A percentile compares a stretch with the other conserved stretches of the same genome.
Evolutionary conservation across 2,329 filamentous ascomycete species (phyloP).

Genomic region (Hypoxylon sp.): DNA sequence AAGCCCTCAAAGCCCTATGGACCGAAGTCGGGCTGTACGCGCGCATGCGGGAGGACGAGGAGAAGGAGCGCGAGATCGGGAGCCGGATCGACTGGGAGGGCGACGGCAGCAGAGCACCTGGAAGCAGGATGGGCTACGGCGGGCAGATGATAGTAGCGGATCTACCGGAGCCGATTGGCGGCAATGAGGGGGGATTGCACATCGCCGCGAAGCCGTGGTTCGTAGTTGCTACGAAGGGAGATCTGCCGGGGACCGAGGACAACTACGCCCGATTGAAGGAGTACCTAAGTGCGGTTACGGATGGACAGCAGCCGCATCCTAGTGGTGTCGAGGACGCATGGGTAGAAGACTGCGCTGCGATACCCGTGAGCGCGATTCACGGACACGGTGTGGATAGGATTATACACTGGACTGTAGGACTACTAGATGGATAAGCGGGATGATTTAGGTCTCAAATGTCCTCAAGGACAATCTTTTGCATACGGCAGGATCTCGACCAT

Average conservation of each 20-base stretch:
- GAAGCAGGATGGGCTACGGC: slow-evolving; percentile 34
- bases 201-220: slow-evolving; percentile 98
- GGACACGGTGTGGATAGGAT: slow-evolving; percentile 86
- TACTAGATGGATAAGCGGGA: slow-evolving; percentile 67
- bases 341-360: slow-evolving; percentile 74
- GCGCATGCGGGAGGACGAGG: slow-evolving; percentile 80
- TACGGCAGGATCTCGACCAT: slow-evolving; percentile 9
- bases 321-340: slow-evolving; percentile 73
- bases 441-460: slow-evolving; percentile 8
- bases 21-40: slow-evolving; percentile 90
- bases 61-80: slow-evolving; percentile 75
- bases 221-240: slow-evolving; percentile 93
- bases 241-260: slow-evolving; percentile 81
- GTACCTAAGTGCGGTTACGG: slow-evolving; percentile 78
- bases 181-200: slow-evolving; percentile 65
- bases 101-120: slow-evolving; percentile 59
- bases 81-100: slow-evolving; percentile 71
- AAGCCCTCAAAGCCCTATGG: slow-evolving; percentile 87
- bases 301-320: slow-evolving; percentile 77
- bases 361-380: slow-evolving; percentile 91
- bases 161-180: slow-evolving; percentile 19
- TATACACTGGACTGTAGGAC: slow-evolving; percentile 78
- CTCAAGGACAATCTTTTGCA: slow-evolving; percentile 11
- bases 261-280: slow-evolving; percentile 79
- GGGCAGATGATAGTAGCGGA: slow-evolving; percentile 54